These are phyloP conservation scores for Papiliotrema nemorosa DNA, from an alignment of 1,284 basidiomycete genomes.

Conservation along the genomic window DNA sequence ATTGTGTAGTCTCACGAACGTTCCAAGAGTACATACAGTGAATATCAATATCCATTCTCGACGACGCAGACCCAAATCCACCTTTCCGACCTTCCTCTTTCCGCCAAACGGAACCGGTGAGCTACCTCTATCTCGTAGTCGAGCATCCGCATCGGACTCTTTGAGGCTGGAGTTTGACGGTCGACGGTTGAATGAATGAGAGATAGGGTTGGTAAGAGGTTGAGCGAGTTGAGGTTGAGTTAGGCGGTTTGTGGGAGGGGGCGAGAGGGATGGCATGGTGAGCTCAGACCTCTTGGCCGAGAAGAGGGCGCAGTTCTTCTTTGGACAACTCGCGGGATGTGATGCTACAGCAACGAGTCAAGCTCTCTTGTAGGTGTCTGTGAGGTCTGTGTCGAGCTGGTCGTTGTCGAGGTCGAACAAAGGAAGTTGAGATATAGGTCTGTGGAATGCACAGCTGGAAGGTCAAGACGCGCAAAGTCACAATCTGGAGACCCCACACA, in stretches of 20 bases:
- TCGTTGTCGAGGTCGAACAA: too few relatives aligned
- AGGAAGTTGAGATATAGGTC: too few relatives aligned
- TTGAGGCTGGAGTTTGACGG: neutral
- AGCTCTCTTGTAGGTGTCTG: too few relatives aligned
- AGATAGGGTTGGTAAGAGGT: neutral
- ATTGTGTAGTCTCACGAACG: constrained; percentile 70
- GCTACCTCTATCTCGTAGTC: constrained; percentile 17
- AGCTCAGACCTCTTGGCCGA: neutral
- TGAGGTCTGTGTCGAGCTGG: too few relatives aligned
- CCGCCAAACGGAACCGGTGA: constrained; percentile 30
- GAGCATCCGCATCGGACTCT: constrained; percentile 29
- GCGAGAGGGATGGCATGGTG: constrained; percentile 11
- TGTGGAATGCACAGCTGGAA: too few relatives aligned
- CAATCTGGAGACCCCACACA: too few relatives aligned
- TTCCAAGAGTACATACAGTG: constrained; percentile 54
- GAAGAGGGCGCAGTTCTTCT: neutral
- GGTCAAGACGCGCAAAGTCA: too few relatives aligned
- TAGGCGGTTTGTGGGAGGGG: constrained; percentile 3
- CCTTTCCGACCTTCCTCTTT: constrained; percentile 14
- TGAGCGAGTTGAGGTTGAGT: constrained; percentile 1
- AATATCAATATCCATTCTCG: constrained; percentile 42
- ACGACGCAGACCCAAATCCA: constrained; percentile 25
- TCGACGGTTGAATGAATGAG: neutral
- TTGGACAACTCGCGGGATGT: neutral
- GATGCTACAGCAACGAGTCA: neutral